These are phyloP conservation scores for Arthroderma sp. DNA, from an alignment of 2,329 filamentous ascomycete genomes.

Conservation along the genomic window DNA sequence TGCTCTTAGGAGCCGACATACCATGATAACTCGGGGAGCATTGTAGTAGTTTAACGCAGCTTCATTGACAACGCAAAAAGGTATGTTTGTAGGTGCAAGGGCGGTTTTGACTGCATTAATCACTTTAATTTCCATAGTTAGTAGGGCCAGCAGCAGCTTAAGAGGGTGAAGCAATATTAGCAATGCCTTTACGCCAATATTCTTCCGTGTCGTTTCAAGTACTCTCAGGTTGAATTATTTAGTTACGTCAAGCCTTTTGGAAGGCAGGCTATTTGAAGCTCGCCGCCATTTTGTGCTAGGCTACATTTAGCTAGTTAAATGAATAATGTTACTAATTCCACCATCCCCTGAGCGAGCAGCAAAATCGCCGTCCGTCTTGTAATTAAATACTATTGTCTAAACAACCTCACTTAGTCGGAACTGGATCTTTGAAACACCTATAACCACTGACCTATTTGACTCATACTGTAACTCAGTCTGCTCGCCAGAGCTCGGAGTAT, in stretches of 20 bases:
- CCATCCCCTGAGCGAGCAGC: no score
- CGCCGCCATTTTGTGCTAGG: no score
- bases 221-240: neutral
- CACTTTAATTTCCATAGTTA: conserved; percentile 7
- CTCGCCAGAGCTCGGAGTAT: no score
- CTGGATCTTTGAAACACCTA: no score
- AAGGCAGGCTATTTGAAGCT: no score
- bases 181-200: conserved; percentile 3
- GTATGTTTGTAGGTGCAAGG: conserved; percentile 7
- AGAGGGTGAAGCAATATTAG: neutral
- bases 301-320: no score
- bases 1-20: conserved; percentile 2
- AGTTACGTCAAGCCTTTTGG: neutral
- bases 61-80: conserved; percentile 9
- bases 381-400: no score
- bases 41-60: conserved; percentile 12
- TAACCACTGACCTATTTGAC: no score
- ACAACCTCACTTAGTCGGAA: no score
- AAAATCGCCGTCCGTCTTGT: no score
- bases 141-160: neutral
- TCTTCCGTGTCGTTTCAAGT: neutral
- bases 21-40: conserved; percentile 7
- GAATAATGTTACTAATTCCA: no score
- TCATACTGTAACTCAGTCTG: no score
- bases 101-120: conserved; percentile 9